Evolutionary conservation across 352 stramenopile genomes (phyloP), one percentile per base, ranked within the genome.

Genomic region (Pythium coloratum): DNA sequence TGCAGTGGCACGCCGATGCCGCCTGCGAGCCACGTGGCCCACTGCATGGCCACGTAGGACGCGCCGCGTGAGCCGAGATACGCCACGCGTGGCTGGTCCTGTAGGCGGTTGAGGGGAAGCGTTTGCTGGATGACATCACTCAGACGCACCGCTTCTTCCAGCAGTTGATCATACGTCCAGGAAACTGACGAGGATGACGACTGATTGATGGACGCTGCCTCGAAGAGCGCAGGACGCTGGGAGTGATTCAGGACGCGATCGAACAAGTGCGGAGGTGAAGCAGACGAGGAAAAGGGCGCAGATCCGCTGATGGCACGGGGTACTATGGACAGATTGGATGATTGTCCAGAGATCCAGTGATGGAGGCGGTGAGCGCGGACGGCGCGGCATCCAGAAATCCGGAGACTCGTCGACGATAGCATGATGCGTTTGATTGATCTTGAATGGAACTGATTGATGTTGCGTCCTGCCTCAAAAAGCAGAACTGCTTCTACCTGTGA

Each of bases 21-120:
- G 10, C 83, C 86, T 0, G 81, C 76, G 12, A 89, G 73, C 86
- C 86, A 96, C 63, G 89, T 88, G 3, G 77, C 85, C 84, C 83
- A 96, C 57, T 92, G 80, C 28, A 88, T 84, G 10, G 77, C 64
- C 14, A 94, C 59, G 61, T 90, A 93, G 53, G 78, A 78, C 40
- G 78, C 69, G 0, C 71, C 78, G 40, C 78, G 78, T 40, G 63
- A 70, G 49, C 78, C 77, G 16, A 89, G 72, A 40, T 78, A 66
- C 13, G 77, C 77, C 6, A 89, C 60, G 26, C 77, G 77, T 47
- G 10, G 71, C 32, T 36, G 16, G 1, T 30, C 6, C 0, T 26
- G 24, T 1, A 34, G 30, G 12, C 28, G 2, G 6, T 6, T 18
- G 9, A 4, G 3, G 5, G 62, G 62, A 12, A 69, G 62, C 8